Base-by-base conservation (phyloP, 768 basidiomycete genomes). In the Mycena galopus region DNA sequence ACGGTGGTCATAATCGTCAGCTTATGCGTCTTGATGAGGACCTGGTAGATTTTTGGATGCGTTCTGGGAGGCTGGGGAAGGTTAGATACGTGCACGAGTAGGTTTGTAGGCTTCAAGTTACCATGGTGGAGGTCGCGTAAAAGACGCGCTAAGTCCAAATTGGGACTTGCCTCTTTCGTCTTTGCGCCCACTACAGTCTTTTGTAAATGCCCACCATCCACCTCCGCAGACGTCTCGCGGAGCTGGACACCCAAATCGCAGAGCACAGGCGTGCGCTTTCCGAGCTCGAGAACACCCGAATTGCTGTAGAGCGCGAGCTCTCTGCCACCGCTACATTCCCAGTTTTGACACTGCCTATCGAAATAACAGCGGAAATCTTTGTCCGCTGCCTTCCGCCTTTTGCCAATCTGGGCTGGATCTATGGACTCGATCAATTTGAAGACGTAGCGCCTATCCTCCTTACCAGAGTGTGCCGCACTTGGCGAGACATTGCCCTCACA, bases 11-110 rank as follows among this genome's bases (percentile, higher is more conserved):
- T 86, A 74, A 94, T 82, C 8, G 91, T 91, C 62, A 92, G 82
- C 73, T 89, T 93, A 83, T 94, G 92, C 0, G 93, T 92, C 77
- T 92, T 93, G 74, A 94, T 80, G n/a, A 90, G 85, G 21, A 94
- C 77, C 65, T 93, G 90, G 81, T 91, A 91, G 59, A 88, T 84
- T 81, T 91, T 93, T 10, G 91, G 90, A 47, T 86, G 86, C 17
- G 84, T 73, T 77, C 88, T 86, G 16, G 84, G 86, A 30, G 90
- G 90, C 92, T 90, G 42, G 17, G 29, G 12, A 17, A 9, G 33
- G 8, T 73, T n/a, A 58, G 72, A 72, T 60, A 61, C 67, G 67
- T 73, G 19, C n/a, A 32, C 1, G 1, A 7, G 10, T 1, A 10
- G 14, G 16, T 14, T 30, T 10, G 12, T 1, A 19, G 37, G 55